Evolutionary conservation across 2,329 filamentous ascomycete species (phyloP), one percentile per base, ranked within the genome.

Genomic region (Hypoxylon sp.): DNA sequence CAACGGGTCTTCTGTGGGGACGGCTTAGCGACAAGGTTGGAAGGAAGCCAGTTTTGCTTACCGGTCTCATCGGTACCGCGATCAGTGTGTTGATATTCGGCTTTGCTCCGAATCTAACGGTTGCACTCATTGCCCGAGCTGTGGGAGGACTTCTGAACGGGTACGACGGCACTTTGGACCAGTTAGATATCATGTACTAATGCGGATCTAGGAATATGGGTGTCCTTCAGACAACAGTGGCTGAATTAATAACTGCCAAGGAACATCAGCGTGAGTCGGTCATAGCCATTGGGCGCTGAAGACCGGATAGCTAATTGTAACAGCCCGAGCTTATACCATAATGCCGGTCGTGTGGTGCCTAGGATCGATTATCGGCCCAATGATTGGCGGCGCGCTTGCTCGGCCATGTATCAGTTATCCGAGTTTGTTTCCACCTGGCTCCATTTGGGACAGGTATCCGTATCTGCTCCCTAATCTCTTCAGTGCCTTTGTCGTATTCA

Each of bases 321-420:
- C 68, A 94, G 92, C 94, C 73, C 93, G 93, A 74, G 96, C 95
- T 54, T 99, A 97, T 82, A 93, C 95, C 11, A 94, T 98, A 73
- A 98, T 99, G 94, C 96, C 96, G 6, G 93, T 97, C 78, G 93
- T 98, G 27, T 99, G 96, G 96, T 98, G 94, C 78, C 87, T 99
- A 76, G 96, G 96, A 74, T 97, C 95, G 29, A 97, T 98, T 75
- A 86, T 98, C 73, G 96, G 96, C 35, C 94, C 95, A 52, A 92
- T 93, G 78, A 92, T 98, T 77, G 96, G 96, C 76, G 96, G 96
- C 75, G 89, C 93, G 64, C 87, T 99, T 55, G 95, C 96, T 55
- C 89, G 93, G 75, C 96, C 96, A 19, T 96, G 93, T 76, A 86
- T 90, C 70, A 94, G 89, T 78, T 96, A 96, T 77, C 94, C 95